Evolutionary conservation across 495 filamentous ascomycete species (phyloP), one percentile per base, ranked within the genome.

Genomic region (Hypoxylon trugodes): DNA sequence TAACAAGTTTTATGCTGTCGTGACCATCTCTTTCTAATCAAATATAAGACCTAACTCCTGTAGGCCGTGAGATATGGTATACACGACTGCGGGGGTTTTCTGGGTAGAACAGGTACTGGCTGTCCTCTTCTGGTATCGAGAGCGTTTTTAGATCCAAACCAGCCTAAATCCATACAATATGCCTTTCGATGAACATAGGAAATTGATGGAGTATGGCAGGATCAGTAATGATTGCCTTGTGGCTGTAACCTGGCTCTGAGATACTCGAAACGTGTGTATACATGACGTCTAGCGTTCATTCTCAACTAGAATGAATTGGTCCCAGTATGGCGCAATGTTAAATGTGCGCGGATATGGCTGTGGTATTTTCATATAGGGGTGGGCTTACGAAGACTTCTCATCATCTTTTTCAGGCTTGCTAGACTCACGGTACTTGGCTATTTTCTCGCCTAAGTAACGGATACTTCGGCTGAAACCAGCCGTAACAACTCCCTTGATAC

Each of bases 391-490:
- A 25, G 57, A 24, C 33, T 70, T 61, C 49, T 66, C 53, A 6
- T 57, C 33, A 18, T 40, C 30, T 16, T 68, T 61, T 26, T 68
- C 28, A 9, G 59, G 49, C 21, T 68, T 64, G 28, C 28, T 78
- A 28, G 76, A 81, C 62, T 83, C 78, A 19, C 81, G 77, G 68
- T 85, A 83, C 77, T 96, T 97, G 36, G 76, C 82, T 40, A 89
- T 81, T 82, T 98, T 98, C 74, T 97, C 96, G 28, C 79, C 77
- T 58, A 94, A 54, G 76, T 98, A 98, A 58, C 84, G 84, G 80
- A 82, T 85, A 47, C 86, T 86, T 65, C 86, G 84, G 36, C 76
- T 65, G 5, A 89, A 65, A 0, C 95, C 96, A 0, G 89, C 84
- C 1, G 92, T 97, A 18, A 96, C 68, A 0, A 86, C 69, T 3